Conservation (phyloP, 306 rosid species). For the Hylodesmum podocarpum region DNA sequence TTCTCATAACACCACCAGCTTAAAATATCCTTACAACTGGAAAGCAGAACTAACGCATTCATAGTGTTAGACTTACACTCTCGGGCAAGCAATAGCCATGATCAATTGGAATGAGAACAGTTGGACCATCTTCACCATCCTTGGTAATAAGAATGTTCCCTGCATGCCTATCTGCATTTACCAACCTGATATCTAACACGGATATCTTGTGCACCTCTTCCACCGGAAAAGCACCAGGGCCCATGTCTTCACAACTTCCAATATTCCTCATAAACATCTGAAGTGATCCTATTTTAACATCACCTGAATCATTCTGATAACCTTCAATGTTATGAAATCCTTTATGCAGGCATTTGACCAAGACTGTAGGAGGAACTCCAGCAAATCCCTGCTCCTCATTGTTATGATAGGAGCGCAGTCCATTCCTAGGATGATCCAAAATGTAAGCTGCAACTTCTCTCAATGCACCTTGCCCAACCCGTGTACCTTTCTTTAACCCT, state of each 20-base stretch:
- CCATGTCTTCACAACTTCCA: constrained; percentile 72
- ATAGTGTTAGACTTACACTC: constrained; percentile 41
- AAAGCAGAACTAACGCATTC: constrained; percentile 5
- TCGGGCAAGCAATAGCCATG: constrained; percentile 68
- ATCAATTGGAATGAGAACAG: constrained; percentile 61
- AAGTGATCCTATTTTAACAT: constrained; percentile 58
- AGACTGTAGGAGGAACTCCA: constrained; percentile 62
- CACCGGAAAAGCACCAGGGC: constrained; percentile 57
- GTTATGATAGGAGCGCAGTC: constrained; percentile 28
- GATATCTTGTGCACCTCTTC: constrained; percentile 68
- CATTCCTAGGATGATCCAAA: constrained; percentile 63
- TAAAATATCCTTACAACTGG: neutral
- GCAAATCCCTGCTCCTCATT: constrained; percentile 45
- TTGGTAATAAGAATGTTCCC: constrained; percentile 59
- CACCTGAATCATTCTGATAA: constrained; percentile 32
- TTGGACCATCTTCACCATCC: constrained; percentile 38
- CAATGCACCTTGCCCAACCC: constrained; percentile 60
- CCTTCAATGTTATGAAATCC: constrained; percentile 55
- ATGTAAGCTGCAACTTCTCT: constrained; percentile 74
- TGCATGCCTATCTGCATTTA: constrained; percentile 68
- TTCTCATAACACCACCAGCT: constrained; percentile 2
- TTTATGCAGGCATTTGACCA: constrained; percentile 54
- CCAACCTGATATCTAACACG: constrained; percentile 67
- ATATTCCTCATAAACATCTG: constrained; percentile 54
- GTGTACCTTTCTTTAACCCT: constrained; percentile 66